These are phyloP conservation scores for Bassia scoparia DNA, from an alignment of 148 eudicot species.

Conservation along the genomic window DNA sequence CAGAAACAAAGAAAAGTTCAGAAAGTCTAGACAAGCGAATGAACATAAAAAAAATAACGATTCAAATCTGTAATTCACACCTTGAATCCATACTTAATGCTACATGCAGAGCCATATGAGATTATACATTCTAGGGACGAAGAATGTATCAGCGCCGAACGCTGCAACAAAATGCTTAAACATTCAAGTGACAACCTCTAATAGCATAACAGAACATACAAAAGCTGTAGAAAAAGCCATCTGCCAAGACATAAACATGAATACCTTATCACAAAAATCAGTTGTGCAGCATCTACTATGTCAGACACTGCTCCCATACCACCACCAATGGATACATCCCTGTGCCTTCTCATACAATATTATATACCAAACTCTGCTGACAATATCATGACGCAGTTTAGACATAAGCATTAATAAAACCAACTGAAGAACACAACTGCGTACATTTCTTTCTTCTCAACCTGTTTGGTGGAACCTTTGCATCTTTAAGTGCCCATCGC, in stretches of 20 bases:
- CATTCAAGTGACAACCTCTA: not conserved
- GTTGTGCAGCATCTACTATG: conserved; percentile 76
- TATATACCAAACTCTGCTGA: conserved; percentile 13
- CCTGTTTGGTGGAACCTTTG: conserved; percentile 65
- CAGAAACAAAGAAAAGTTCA: not conserved
- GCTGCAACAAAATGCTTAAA: conserved; percentile 36
- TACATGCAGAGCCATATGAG: conserved; percentile 99
- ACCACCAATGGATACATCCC: conserved; percentile 96
- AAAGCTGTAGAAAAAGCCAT: too few relatives aligned
- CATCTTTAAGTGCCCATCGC: conserved; percentile 95
- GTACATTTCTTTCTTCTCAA: conserved; percentile 79
- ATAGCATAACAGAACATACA: too few relatives aligned
- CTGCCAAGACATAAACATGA: too few relatives aligned
- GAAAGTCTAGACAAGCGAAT: not conserved
- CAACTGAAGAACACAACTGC: conserved; percentile 13
- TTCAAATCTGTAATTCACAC: conserved; percentile 32
- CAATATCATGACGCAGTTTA: conserved; percentile 1
- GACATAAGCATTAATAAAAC: not conserved
- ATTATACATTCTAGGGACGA: conserved; percentile 89
- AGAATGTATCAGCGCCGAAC: conserved; percentile 84
- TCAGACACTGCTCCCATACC: conserved; percentile 96
- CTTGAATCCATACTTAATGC: conserved; percentile 98
- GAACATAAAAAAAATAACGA: not conserved
- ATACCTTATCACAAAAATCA: conserved; percentile 95
- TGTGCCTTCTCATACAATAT: conserved; percentile 36